These are phyloP conservation scores for Spizellomyces punctatus DNA, from an alignment of 192 early-diverging fungal genomes.

Conservation along the genomic window DNA sequence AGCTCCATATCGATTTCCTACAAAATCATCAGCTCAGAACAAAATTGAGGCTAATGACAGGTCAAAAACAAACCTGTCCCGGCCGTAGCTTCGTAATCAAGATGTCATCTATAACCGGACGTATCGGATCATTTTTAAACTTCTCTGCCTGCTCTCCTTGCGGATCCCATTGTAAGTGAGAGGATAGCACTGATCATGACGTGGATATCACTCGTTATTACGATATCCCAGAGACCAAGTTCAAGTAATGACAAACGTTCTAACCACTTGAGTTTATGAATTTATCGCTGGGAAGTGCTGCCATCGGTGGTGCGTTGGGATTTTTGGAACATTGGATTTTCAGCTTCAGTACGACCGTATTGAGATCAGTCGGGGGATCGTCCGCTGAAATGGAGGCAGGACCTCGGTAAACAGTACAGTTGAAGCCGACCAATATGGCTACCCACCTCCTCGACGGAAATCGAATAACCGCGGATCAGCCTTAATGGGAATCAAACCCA, in stretches of 20 bases:
- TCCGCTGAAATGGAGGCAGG: constrained; percentile 37
- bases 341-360: constrained; percentile 91
- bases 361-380: constrained; percentile 85
- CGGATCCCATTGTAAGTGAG: constrained; percentile 82
- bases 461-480: constrained; percentile 83
- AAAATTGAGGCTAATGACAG: constrained; percentile 8
- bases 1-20: constrained; percentile 74
- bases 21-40: neutral
- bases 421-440: neutral
- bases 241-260: neutral
- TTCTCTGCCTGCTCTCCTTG: constrained; percentile 82
- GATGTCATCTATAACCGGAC: constrained; percentile 89
- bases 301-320: constrained; percentile 57
- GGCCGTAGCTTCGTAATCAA: constrained; percentile 91
- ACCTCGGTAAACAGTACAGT: neutral
- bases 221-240: too few species aligned
- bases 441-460: constrained; percentile 56
- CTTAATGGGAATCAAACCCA: constrained; percentile 90
- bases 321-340: constrained; percentile 72
- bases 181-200: constrained; percentile 63
- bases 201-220: too few species aligned
- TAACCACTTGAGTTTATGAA: constrained; percentile 73
- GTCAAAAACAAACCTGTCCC: constrained; percentile 59
- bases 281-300: constrained; percentile 72
- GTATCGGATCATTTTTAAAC: constrained; percentile 69